Evolutionary conservation across 1,284 basidiomycete genomes (phyloP).

Genomic region (Austroboletus olivaceoglutinosus): DNA sequence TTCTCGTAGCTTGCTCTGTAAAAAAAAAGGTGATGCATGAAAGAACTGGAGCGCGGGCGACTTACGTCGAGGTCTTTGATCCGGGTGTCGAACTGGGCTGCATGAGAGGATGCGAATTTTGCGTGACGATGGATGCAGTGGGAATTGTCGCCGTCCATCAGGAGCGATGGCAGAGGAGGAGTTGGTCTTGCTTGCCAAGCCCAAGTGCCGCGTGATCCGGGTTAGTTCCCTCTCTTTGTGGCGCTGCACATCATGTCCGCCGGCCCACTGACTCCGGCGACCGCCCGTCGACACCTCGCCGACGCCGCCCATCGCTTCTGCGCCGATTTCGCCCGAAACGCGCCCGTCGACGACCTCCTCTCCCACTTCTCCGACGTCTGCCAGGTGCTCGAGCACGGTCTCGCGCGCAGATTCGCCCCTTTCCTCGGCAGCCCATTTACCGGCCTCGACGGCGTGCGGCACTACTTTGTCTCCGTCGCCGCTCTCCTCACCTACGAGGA

Average conservation of each 20-base stretch:
- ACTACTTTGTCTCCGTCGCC: constrained; percentile 52
- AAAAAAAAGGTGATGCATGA: too few relatives aligned
- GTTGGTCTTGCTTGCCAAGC: too few relatives aligned
- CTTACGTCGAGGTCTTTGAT: constrained; percentile 70
- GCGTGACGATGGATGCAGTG: constrained; percentile 41
- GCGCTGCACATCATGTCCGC: too few relatives aligned
- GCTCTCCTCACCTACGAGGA: constrained; percentile 42
- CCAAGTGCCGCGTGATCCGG: too few relatives aligned
- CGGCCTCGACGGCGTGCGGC: constrained; percentile 42
- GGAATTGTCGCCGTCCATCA: constrained; percentile 8
- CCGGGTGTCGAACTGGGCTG: constrained; percentile 54
- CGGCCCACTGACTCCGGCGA: background rate
- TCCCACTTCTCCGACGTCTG: constrained; percentile 51
- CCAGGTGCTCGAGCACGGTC: constrained; percentile 56
- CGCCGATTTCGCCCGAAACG: constrained; percentile 48
- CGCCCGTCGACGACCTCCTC: constrained; percentile 43
- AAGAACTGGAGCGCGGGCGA: background rate
- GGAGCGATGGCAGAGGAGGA: background rate
- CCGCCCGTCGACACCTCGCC: constrained; percentile 35
- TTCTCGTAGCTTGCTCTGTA: constrained; percentile 61
- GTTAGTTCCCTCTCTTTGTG: too few relatives aligned
- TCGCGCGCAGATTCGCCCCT: constrained; percentile 47
- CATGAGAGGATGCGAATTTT: constrained; percentile 49
- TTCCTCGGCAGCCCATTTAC: constrained; percentile 55
- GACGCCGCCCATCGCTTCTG: constrained; percentile 50